Conservation (phyloP, 208 protist genomes). For the Acanthamoeba triangularis region DNA sequence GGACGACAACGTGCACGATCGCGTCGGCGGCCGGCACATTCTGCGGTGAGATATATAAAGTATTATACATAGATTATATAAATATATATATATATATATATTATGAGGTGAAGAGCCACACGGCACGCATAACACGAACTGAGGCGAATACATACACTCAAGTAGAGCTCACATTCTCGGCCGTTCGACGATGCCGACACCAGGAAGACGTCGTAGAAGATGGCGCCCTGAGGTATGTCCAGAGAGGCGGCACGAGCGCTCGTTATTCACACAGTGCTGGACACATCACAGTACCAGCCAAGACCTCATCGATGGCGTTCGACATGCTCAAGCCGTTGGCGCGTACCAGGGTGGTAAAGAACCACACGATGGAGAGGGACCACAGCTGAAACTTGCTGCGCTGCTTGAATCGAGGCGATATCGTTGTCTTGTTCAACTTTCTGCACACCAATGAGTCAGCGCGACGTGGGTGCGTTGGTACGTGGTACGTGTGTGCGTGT, state of each 20-base stretch:
- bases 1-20: background rate
- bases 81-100: background rate
- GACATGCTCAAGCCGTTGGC: no score
- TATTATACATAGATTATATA: background rate
- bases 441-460: background rate
- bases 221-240: background rate
- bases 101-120: background rate
- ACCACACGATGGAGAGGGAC: constrained; percentile 67
- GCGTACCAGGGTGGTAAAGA: constrained; percentile 55
- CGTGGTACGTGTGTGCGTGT: background rate
- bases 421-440: constrained; percentile 1
- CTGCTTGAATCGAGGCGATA: constrained; percentile 45
- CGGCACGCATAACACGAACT: background rate
- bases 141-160: background rate
- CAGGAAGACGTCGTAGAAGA: constrained; percentile 61
- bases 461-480: background rate
- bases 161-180: constrained; percentile 29
- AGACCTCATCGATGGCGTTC: background rate
- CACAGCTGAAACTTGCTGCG: constrained; percentile 65
- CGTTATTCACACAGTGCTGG: background rate
- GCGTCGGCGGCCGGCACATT: constrained; percentile 44
- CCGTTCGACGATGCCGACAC: constrained; percentile 36
- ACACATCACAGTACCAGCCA: background rate
- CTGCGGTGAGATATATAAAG: background rate
- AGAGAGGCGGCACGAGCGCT: background rate